Evolutionary conservation across 2,329 filamentous ascomycete species (phyloP), one percentile per base, ranked within the genome.

Genomic region (Xenosphaeropsis pyriputrescens): DNA sequence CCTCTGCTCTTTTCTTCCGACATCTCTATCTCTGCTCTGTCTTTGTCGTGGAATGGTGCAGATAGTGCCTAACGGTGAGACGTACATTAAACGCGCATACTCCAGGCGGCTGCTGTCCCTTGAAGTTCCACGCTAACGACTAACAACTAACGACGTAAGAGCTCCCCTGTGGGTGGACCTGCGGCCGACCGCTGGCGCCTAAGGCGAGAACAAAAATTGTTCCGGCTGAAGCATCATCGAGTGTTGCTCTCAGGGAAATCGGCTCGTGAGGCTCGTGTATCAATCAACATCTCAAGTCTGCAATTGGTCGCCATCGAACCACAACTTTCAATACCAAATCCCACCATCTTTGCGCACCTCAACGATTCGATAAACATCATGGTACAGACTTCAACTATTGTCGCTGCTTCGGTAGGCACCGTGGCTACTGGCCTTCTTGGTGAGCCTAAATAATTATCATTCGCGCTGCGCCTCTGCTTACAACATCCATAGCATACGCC

Each of bases 351-450:
- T 26, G 22, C 16, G 22, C 26, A 18, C 12, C 34, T 11, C 15
- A 38, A 30, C 39, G 31, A 32, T 29, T 38, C 32, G 29, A 38
- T 41, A 38, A 26, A 40, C 52, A 57, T 45, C 39, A 63, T 63
- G 60, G 57, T 70, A 45, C 65, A 69, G 56, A 59, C 65, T 44
- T 64, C 61, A 45, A 72, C 65, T 46, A 54, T 76, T 54, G 67
- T 72, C 57, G 74, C 72, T 55, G 70, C 72, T 56, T 71, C 71
- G 40, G 67, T 74, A 53, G 72, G 72, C 52, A 73, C 71, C 36
- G 59, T 70, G 47, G 72, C 72, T 40, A 72, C 72, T 37, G 72
- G 70, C 46, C 45, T 76, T 39, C 52, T 76, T 49, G 74, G 75
- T 79, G 67, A 53, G 59, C 59, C 39, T 40, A 35, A 18, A 9